These are phyloP conservation scores for Thecaphora thlaspeos DNA, from an alignment of 1,284 basidiomycete genomes.

Conservation along the genomic window DNA sequence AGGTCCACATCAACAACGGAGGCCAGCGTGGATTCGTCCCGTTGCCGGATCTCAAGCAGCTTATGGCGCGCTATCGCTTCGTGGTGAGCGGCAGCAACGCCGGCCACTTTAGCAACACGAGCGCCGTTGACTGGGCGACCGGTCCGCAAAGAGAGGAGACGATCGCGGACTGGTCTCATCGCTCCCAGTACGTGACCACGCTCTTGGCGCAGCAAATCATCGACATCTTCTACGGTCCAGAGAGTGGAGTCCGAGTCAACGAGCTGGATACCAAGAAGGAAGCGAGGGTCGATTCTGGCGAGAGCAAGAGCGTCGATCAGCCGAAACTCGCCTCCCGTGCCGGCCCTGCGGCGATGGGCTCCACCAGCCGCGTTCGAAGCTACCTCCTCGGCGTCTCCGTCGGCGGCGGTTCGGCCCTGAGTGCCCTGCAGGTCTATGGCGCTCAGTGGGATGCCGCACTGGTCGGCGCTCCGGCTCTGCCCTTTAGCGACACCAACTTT, in stretches of 20 bases:
- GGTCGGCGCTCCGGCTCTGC: not conserved
- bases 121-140: constrained; percentile 11
- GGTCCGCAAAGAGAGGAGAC: not conserved
- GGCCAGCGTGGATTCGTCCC: constrained; percentile 23
- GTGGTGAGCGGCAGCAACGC: constrained; percentile 29
- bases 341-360: too few relatives aligned
- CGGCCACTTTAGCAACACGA: constrained; percentile 23
- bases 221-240: not conserved
- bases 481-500: not conserved
- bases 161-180: not conserved
- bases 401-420: not conserved
- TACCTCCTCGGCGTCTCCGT: not conserved
- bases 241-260: too few relatives aligned
- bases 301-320: not conserved
- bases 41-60: constrained; percentile 39
- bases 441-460: not conserved
- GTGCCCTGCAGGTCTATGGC: not conserved
- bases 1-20: constrained; percentile 27
- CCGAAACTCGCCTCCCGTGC: too few relatives aligned
- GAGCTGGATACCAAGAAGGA: too few relatives aligned
- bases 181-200: not conserved
- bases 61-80: constrained; percentile 23
- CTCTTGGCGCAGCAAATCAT: not conserved
- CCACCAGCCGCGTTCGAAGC: not conserved
- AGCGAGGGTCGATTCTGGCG: too few relatives aligned